Conservation (phyloP, 2,329 filamentous ascomycete genomes). For the Monosporascus sp. region DNA sequence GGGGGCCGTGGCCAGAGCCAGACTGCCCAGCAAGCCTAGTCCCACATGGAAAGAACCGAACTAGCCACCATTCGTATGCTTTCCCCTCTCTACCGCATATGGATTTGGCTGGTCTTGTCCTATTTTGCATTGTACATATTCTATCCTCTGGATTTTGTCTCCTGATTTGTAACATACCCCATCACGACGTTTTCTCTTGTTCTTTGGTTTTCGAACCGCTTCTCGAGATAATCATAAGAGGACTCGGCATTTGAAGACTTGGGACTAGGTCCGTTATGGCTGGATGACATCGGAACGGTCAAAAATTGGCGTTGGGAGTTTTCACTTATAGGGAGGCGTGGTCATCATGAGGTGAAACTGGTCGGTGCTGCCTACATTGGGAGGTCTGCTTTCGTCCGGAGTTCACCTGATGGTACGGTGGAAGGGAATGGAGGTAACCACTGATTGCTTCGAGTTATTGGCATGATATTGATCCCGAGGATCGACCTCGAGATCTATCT, state of each 20-base stretch:
- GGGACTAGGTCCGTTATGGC: conserved; percentile 20
- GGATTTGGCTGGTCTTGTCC: conserved; percentile 5
- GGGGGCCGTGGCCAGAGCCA: conserved; percentile 26
- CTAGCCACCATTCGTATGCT: conserved; percentile 3
- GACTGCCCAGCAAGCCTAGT: conserved; percentile 25
- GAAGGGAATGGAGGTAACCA: not conserved
- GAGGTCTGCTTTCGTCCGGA: not conserved
- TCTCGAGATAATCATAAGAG: conserved; percentile 18
- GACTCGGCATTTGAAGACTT: conserved; percentile 24
- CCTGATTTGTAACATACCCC: conserved; percentile 30
- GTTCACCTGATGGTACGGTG: not conserved
- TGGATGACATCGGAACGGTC: conserved; percentile 19
- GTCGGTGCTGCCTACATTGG: not conserved
- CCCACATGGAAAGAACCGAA: conserved; percentile 1
- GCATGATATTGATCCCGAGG: not conserved
- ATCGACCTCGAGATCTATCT: not conserved
- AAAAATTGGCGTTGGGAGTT: conserved; percentile 25
- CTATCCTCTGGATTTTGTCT: conserved; percentile 20
- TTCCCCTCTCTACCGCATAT: conserved; percentile 1
- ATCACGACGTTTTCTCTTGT: conserved; percentile 21
- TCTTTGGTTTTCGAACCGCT: conserved; percentile 19
- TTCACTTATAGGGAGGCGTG: conserved; percentile 7
- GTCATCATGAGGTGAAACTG: conserved; percentile 7
- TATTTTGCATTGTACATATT: conserved; percentile 27
- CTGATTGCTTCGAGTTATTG: not conserved